Base-by-base conservation (phyloP, 2,329 filamentous ascomycete genomes). In the Phialocephala sp. region DNA sequence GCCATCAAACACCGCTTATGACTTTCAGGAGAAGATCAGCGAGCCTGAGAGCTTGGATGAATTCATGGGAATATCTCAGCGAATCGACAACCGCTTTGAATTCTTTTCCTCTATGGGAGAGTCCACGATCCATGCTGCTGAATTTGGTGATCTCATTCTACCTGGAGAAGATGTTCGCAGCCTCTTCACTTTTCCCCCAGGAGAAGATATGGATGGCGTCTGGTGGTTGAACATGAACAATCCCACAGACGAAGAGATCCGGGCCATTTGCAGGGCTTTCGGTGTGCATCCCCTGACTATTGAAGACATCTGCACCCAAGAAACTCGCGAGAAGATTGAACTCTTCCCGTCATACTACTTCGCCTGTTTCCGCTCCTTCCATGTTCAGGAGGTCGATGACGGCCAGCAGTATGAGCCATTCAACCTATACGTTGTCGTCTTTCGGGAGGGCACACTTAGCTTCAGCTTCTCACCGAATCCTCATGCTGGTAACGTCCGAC, bases 311-410 rank as follows among this genome's bases (percentile, higher is more conserved):
- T 90, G 90, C 66, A 97, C 92, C 0, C 93, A 97, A 77, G 95
- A 99, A 80, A 91, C 94, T 12, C 93, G 95, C 52, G 95, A 99
- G 81, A 99, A 99, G 83, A 97, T 99, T 63, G 95, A 99, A 79
- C 85, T 99, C 27, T 99, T 99, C 81, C 91, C 92, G 27, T 93
- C 93, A 50, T 99, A 99, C 81, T 99, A 99, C 80, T 98, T 99
- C 78, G 92, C 97, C 59, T 97, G 92, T 78, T 99, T 98, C 85
- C 89, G 94, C 61, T 97, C 94, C 1, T 99, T 98, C 82, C 91
- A 88, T 72, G 80, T 86, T 11, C 91, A 94, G 62, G 83, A 92
- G 70, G 91, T 96, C 72, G 90, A 92, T 72, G 86, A 89, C 39
- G 89, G 90, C 59, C 87, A 92, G 64, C 96, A 96, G 75, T 91